A percentile compares a stretch with the other conserved stretches of the same genome.
Evolutionary conservation across 306 rosid genomes (phyloP).

Genomic region (Corylus avellana): DNA sequence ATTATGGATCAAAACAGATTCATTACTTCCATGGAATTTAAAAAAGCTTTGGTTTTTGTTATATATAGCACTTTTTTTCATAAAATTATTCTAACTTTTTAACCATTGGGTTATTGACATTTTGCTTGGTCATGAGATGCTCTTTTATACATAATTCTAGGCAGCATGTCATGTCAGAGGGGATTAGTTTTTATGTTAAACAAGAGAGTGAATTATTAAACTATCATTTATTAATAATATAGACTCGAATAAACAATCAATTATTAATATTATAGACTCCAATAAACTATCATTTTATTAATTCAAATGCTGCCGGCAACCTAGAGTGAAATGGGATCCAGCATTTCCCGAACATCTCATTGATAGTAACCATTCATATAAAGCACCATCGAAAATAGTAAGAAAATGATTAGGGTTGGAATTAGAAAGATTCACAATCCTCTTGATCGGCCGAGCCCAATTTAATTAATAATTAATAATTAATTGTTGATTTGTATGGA

Average conservation of each 20-base stretch:
- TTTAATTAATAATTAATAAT: neutral
- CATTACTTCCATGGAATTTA: no score
- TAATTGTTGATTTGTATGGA: neutral
- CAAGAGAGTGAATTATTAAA: conserved; percentile 5
- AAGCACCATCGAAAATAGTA: neutral
- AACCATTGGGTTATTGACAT: conserved; percentile 2
- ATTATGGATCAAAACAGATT: no score
- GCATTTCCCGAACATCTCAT: neutral
- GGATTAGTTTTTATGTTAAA: conserved; percentile 21
- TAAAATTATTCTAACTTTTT: neutral
- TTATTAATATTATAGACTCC: no score
- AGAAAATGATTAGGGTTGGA: neutral
- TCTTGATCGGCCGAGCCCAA: neutral
- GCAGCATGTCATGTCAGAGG: conserved; percentile 37
- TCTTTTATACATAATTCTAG: conserved; percentile 23
- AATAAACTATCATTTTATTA: no score
- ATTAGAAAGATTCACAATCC: neutral
- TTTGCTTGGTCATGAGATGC: conserved; percentile 17
- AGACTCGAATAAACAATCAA: no score
- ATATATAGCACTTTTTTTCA: no score
- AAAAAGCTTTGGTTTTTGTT: no score
- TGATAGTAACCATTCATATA: conserved; percentile 9
- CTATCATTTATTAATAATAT: neutral
- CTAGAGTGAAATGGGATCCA: conserved; percentile 24
- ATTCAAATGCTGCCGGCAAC: conserved; percentile 22